These are phyloP conservation scores for Smallanthus sonchifolius DNA, from an alignment of 129 eudicot genomes.

Conservation along the genomic window DNA sequence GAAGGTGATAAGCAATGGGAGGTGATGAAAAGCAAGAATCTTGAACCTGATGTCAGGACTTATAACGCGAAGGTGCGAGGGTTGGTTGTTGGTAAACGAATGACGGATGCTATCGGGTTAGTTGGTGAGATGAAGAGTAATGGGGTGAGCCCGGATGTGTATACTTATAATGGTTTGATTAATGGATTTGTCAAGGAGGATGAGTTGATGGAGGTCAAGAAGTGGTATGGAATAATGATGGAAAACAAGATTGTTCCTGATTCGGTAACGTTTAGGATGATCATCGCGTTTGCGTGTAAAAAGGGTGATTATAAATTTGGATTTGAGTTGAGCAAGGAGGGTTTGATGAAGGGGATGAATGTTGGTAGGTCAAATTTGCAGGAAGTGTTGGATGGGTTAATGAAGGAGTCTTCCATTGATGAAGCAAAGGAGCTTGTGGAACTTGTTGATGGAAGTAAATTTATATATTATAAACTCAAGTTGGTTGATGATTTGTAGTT, in stretches of 20 bases:
- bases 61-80: constrained; percentile 49
- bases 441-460: constrained; percentile 37
- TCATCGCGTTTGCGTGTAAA: constrained; percentile 36
- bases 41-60: constrained; percentile 39
- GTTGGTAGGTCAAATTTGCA: constrained; percentile 28
- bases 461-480: constrained; percentile 21
- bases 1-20: constrained; percentile 53
- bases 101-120: constrained; percentile 43
- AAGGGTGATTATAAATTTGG: constrained; percentile 39
- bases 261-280: constrained; percentile 29
- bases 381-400: constrained; percentile 47
- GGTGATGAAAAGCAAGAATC: constrained; percentile 37
- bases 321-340: constrained; percentile 38
- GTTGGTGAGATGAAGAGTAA: constrained; percentile 34
- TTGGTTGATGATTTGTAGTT: background rate
- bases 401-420: constrained; percentile 34
- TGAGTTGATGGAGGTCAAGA: constrained; percentile 40
- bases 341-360: constrained; percentile 6
- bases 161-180: constrained; percentile 45
- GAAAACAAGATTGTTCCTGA: constrained; percentile 39
- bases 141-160: constrained; percentile 38
- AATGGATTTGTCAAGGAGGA: constrained; percentile 36
- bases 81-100: constrained; percentile 22
- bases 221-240: constrained; percentile 36
- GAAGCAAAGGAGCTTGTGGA: constrained; percentile 51